Conservation (phyloP, 78 protist genomes). For the Monosiga brevicollis region DNA sequence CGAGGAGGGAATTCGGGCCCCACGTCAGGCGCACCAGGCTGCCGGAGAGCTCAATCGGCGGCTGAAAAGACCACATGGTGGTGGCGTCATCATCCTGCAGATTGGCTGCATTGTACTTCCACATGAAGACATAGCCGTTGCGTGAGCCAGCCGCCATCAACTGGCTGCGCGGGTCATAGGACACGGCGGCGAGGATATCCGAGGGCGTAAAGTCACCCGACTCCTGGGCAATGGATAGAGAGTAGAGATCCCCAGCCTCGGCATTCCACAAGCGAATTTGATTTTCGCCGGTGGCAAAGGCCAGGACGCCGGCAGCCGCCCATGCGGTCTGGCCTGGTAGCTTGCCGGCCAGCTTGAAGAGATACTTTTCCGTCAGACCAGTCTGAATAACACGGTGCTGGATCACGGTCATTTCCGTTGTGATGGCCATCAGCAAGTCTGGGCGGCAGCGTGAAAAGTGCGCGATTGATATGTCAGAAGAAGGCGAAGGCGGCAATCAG, state of each 20-base stretch:
- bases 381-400: not conserved
- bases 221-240: not conserved
- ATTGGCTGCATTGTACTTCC: not conserved
- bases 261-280: not conserved
- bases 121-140: constrained; percentile 12
- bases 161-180: not conserved
- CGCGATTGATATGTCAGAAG: too few relatives aligned
- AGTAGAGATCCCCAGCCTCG: not conserved
- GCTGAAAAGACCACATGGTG: not conserved
- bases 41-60: not conserved
- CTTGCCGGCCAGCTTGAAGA: not conserved
- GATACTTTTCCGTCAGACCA: not conserved
- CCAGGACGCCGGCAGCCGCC: not conserved
- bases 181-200: not conserved
- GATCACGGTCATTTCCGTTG: not conserved
- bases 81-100: not conserved
- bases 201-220: not conserved
- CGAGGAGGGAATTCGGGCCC: not conserved
- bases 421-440: not conserved
- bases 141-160: constrained; percentile 6
- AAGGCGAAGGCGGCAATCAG: too few relatives aligned
- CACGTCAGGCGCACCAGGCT: not conserved
- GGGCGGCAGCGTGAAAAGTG: too few relatives aligned
- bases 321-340: not conserved
- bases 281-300: not conserved